Conservation (phyloP, 441 rosid genomes). For the Adansonia rubrostipa region DNA sequence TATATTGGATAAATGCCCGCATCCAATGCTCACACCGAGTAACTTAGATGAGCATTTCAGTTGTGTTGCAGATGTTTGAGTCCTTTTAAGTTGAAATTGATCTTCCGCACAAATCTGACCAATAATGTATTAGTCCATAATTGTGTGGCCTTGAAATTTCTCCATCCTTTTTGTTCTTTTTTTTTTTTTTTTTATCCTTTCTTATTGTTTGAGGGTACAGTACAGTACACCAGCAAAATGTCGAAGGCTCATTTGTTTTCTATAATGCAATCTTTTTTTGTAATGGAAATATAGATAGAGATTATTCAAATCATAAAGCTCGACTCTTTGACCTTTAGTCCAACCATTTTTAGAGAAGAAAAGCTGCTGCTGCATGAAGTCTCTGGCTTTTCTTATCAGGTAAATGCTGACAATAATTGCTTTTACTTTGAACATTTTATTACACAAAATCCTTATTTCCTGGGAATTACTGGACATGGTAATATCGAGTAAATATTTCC, state of each 20-base stretch:
- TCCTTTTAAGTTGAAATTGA: neutral
- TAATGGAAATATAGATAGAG: neutral
- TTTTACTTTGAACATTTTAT: neutral
- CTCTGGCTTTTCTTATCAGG: neutral
- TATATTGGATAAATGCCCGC: no score
- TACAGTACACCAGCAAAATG: neutral
- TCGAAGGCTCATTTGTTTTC: neutral
- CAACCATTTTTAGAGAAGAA: neutral
- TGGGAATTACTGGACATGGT: neutral
- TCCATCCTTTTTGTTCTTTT: neutral
- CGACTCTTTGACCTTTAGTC: neutral
- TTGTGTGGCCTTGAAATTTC: slow-evolving; percentile 16
- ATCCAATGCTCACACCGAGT: no score
- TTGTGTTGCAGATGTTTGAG: neutral
- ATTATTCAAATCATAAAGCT: neutral
- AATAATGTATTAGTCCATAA: neutral
- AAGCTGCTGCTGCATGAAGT: neutral
- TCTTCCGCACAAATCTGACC: neutral
- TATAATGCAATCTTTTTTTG: neutral
- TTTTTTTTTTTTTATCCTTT: neutral
- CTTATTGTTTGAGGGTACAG: neutral
- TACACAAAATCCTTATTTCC: neutral
- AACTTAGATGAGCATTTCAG: neutral
- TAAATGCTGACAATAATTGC: neutral
- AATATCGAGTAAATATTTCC: neutral